A percentile compares a stretch with the other conserved stretches of the same genome.
phyloP scores from a whole-genome alignment of 345 rosid genomes.

The Linum usitatissimum region DNA sequence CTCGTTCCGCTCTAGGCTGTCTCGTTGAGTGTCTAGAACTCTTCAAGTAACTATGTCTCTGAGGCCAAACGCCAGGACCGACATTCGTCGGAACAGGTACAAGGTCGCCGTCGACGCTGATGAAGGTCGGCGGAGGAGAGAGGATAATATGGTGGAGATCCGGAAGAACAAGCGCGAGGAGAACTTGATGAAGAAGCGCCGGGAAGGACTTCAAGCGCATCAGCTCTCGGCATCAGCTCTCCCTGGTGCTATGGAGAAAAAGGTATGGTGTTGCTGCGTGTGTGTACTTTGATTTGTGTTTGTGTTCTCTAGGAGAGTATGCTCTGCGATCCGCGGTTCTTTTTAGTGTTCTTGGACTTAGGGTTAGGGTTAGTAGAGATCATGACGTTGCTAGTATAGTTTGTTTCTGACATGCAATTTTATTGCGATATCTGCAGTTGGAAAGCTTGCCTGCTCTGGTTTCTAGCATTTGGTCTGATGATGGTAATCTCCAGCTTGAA shows the following conservation, averaged over 20 bases:
- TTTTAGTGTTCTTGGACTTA: background rate
- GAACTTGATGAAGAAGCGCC: conserved; percentile 2
- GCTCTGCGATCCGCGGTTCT: background rate
- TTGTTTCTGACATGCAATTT: background rate
- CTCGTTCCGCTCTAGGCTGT: background rate
- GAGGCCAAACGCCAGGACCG: background rate
- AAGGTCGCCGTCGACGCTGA: conserved; percentile 7
- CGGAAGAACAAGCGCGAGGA: conserved; percentile 7
- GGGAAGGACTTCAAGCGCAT: background rate
- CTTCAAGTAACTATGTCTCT: background rate
- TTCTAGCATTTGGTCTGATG: conserved; percentile 18
- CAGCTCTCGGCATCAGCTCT: background rate
- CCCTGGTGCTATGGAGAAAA: background rate
- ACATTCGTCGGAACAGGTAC: conserved; percentile 1
- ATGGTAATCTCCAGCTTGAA: conserved; percentile 15
- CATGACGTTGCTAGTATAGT: background rate
- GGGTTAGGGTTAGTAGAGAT: background rate
- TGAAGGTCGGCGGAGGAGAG: conserved; percentile 1
- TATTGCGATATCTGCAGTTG: conserved; percentile 10
- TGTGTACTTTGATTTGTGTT: background rate
- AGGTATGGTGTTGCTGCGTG: background rate
- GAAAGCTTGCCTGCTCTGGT: conserved; percentile 17
- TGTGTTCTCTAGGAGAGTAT: background rate
- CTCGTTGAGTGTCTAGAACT: too few relatives aligned
- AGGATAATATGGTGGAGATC: conserved; percentile 5